Base-by-base conservation (phyloP, 2,329 filamentous ascomycete species). In the Ascochyta clinopodiicola region DNA sequence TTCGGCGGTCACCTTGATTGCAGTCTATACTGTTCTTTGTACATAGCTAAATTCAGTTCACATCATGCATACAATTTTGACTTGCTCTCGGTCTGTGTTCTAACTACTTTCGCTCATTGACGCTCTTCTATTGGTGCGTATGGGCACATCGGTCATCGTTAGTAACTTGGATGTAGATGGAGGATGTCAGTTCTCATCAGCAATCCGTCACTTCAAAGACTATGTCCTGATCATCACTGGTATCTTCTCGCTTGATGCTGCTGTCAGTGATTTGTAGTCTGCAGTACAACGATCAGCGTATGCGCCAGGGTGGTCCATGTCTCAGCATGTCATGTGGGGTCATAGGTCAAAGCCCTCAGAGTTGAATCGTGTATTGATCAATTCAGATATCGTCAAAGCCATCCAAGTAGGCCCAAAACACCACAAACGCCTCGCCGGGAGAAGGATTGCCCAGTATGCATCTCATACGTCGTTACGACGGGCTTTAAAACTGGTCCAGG, bases 401-500 rank as follows among this genome's bases (percentile, higher is more conserved):
- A 25, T 60, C 55, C 59, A 51, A 51, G 44, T 54, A 43, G 52
- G 59, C 37, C 59, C 54, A 54, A 47, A 65, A 66, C 61, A 67
- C 67, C 70, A 51, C 63, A 63, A 72, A 75, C 72, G 67, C 72
- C 72, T 64, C 69, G 70, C 72, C 71, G 57, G 47, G 63, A 59
- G 55, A 43, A 40, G 38, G 49, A 54, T 59, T 13, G 53, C 53
- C 64, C 56, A 51, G 60, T 52, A 57, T 57, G 40, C 40, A 49
- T 45, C 37, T 39, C 35, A 29, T 50, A 60, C 44, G 53, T 58
- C 15, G 54, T 50, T 39, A 44, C 43, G 51, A 58, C 51, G 44
- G 48, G 48, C 59, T 43, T 61, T 68, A 74, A 56, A 74, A 72
- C 81, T 75, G 79, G 83, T 85, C 85, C 75, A 88, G 76, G 44